Base-by-base conservation (phyloP, 1,284 basidiomycete genomes). In the Pseudozyma sp. region DNA sequence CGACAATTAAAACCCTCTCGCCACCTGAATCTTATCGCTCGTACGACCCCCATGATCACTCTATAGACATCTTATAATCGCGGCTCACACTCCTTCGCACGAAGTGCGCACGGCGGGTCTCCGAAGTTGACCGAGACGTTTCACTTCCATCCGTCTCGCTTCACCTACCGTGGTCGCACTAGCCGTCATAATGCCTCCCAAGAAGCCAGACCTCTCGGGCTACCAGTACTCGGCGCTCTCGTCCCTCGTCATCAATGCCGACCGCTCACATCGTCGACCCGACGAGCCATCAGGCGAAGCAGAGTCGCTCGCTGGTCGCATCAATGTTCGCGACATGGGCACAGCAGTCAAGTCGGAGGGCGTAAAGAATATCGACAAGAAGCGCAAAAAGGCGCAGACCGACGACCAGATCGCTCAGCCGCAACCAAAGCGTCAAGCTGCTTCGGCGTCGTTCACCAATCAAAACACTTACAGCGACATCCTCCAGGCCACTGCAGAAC, bases 281-380 rank as follows among this genome's bases (percentile, higher is more conserved):
- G 78, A 83, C 56, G 97, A 99, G 85, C 94, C 96, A 16, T 94
- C 96, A 86, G 96, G 96, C 68, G 93, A 94, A 40, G 93, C 94
- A 16, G 97, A 96, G 58, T 91, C 94, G 13, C 90, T 99, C 33
- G 91, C 90, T 42, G 97, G 97, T 34, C 90, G 92, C 43, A 97
- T 99, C 76, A 91, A 94, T 87, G 89, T 91, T 9, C 89, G 88
- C 73, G 92, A 95, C 74, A 99, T 99, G 97, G 96, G 96, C 49
- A 93, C 94, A 46, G 90, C 94, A 24, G 94, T 93, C 33, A 87
- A 90, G 70, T 89, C 93, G 37, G 90, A 94, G 76, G 89, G 89
- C 0, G 92, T 94, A 40, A 94, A 94, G 83, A 93, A 97, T 81
- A 82, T 96, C n/a, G 92, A 94, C 56, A 96, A 96, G 89, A 96